Base-by-base conservation (phyloP, 768 basidiomycete species). In the Rubroboletus pulcherrimus region DNA sequence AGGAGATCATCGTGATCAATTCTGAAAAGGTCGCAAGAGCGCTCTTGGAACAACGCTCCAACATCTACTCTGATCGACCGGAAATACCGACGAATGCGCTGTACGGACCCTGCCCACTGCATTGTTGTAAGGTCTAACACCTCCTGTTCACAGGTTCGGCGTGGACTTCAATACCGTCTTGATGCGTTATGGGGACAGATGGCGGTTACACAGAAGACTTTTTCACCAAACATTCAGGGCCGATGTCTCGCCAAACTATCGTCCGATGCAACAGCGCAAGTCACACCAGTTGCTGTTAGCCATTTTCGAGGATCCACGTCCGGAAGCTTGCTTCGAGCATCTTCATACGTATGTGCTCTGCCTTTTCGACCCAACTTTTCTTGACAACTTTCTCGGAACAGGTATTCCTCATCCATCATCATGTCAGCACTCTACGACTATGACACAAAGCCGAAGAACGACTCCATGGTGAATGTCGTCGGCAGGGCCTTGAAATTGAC, bases 201-300 rank as follows among this genome's bases (percentile, higher is more conserved):
- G 75, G 77, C 68, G 73, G 14, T 41, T 46, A 26, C 71, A 75
- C 37, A 60, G 75, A 54, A 64, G 69, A 35, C 54, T 74, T 5
- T 69, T 70, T 35, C 75, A 77, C 40, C 71, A 77, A 39, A 63
- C 65, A 26, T 74, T 76, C 62, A 61, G 62, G 33, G 62, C 62
- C 9, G 63, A 68, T 30, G 63, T 62, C 2, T 45, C 61, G 8
- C 30, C 56, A 15, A 53, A 53, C 8, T 77, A 71, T 50, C 63
- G 59, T 41, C 66, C 69, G 3, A 64, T 74, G 37, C 77, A 77
- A 53, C 61, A 60, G 15, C 59, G 61, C 44, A 71, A 73, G 57
- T 59, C 61, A 7, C 63, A 66, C 37, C 61, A 63, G 1, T 53
- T 76, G 26, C 51, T 77, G 7, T 55, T 57, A 5, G 58, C 63